phyloP scores from a whole-genome alignment of 345 rosid genomes.

The Angophora floribunda region DNA sequence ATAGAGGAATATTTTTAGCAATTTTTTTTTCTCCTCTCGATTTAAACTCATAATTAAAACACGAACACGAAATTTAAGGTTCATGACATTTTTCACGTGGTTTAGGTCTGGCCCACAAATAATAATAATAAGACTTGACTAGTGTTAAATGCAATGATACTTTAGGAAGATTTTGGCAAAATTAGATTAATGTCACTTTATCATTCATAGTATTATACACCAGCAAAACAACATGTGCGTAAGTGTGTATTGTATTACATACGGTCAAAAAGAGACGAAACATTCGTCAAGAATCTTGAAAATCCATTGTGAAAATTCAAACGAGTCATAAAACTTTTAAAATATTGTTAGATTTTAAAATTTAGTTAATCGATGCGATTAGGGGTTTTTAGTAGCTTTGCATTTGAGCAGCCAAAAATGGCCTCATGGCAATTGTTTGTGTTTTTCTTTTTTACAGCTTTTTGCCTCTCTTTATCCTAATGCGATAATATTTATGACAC shows the following conservation, averaged over 20 bases:
- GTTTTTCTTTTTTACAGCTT: background rate
- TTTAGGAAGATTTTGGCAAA: background rate
- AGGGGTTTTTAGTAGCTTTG: background rate
- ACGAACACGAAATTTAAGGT: background rate
- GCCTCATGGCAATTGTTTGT: background rate
- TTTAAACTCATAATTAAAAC: background rate
- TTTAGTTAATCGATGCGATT: accelerated
- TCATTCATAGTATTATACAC: background rate
- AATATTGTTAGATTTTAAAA: background rate
- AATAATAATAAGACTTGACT: background rate
- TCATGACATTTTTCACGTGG: background rate
- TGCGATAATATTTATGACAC: background rate
- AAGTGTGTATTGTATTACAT: background rate
- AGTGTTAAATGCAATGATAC: background rate
- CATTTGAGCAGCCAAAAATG: accelerated
- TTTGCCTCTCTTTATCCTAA: background rate
- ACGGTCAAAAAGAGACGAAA: background rate
- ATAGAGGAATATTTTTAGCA: background rate
- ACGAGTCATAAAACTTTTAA: accelerated
- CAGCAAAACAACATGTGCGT: accelerated
- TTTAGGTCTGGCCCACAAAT: background rate
- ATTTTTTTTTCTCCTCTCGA: background rate
- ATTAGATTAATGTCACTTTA: background rate
- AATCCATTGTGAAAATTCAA: accelerated
- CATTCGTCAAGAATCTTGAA: background rate